phyloP scores from a whole-genome alignment of 139 green algal genomes.

The Eudorina sp. region DNA sequence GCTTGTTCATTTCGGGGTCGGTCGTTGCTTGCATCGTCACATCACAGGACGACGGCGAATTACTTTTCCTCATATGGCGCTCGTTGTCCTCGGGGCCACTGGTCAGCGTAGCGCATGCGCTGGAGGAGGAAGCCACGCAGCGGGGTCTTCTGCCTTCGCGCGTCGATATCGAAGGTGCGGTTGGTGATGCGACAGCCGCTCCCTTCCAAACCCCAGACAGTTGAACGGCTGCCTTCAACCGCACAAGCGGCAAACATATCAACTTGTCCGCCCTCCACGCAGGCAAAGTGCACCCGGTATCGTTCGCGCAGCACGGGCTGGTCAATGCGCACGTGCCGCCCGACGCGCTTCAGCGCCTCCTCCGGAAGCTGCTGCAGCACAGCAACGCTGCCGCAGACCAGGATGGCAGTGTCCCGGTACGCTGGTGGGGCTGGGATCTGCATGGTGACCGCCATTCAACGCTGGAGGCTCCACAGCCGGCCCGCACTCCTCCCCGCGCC shows the following conservation, averaged over 20 bases:
- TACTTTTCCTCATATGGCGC: constrained; percentile 47
- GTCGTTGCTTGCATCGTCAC: neutral
- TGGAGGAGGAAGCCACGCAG: constrained; percentile 61
- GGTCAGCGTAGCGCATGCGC: constrained; percentile 4
- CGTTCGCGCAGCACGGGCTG: constrained; percentile 43
- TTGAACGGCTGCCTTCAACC: no score
- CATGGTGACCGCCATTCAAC: no score
- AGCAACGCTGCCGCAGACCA: neutral
- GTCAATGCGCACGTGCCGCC: constrained; percentile 59
- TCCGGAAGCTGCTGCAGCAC: constrained; percentile 60
- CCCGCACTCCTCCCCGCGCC: no score
- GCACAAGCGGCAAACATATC: neutral
- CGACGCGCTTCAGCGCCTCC: constrained; percentile 56
- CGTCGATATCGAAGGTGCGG: constrained; percentile 51
- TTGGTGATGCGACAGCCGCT: no score
- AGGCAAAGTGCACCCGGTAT: constrained; percentile 55
- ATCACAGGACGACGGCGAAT: constrained; percentile 17
- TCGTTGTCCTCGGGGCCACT: neutral
- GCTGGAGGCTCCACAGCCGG: no score
- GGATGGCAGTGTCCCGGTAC: no score
- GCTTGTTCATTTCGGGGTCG: no score
- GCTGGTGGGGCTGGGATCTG: no score
- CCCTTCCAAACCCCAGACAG: no score
- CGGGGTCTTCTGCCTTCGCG: constrained; percentile 70
- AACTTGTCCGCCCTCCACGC: constrained; percentile 15